These are phyloP conservation scores for Globisporangium paddicum DNA, from an alignment of 352 stramenopile species.

Conservation along the genomic window DNA sequence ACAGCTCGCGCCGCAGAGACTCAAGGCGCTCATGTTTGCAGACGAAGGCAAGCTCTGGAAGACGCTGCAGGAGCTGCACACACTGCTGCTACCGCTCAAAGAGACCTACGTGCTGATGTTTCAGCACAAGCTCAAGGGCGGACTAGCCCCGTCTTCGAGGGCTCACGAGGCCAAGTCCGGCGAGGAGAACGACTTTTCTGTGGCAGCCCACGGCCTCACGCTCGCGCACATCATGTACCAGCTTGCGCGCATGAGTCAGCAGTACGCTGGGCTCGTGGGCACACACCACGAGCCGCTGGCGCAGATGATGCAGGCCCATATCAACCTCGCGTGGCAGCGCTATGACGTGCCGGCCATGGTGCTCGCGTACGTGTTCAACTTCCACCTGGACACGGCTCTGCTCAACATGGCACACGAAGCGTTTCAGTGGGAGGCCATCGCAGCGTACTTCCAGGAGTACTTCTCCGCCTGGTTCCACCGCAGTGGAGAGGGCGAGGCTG, in stretches of 20 bases:
- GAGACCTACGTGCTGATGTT: slow-evolving; percentile 64
- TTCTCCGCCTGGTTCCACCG: slow-evolving; percentile 58
- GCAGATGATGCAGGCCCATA: slow-evolving; percentile 35
- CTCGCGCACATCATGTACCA: slow-evolving; percentile 79
- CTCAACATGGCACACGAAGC: slow-evolving; percentile 48
- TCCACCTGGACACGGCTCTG: slow-evolving; percentile 56
- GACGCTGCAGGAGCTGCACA: slow-evolving; percentile 29
- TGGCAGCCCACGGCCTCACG: slow-evolving; percentile 40
- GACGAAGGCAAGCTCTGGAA: slow-evolving; percentile 44
- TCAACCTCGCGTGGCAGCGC: slow-evolving; percentile 60
- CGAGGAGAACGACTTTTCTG: slow-evolving; percentile 19
- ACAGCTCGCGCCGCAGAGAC: slow-evolving; percentile 24
- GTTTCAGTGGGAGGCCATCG: slow-evolving; percentile 50
- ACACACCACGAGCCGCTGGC: slow-evolving; percentile 24
- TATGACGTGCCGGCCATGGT: slow-evolving; percentile 74
- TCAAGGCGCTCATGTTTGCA: slow-evolving; percentile 54
- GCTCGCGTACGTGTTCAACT: slow-evolving; percentile 75
- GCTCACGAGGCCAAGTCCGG: not conserved
- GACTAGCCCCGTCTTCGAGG: slow-evolving; percentile 1
- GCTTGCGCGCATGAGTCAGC: slow-evolving; percentile 64
- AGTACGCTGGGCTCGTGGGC: slow-evolving; percentile 41
- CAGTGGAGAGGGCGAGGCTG: not conserved
- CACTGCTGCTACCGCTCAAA: slow-evolving; percentile 46
- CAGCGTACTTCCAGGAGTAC: slow-evolving; percentile 63
- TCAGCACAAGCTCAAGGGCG: slow-evolving; percentile 18